Evolutionary conservation across 202 grass and related monocot species (phyloP).

Genomic region (Setaria viridis): DNA sequence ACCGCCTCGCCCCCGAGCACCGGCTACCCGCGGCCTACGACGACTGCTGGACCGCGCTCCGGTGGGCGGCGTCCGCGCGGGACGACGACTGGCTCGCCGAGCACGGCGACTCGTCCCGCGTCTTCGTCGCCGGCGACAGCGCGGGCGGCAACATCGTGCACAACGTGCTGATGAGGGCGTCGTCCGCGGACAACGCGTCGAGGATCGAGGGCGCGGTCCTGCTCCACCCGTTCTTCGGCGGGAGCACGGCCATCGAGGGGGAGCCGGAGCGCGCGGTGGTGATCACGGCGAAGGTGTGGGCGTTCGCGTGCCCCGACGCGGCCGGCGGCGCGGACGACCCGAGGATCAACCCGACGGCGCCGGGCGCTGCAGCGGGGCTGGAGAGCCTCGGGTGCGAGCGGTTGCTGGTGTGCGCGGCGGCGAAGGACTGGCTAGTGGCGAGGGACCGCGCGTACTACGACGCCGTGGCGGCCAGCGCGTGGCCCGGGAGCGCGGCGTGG

Average conservation of each 20-base stretch:
- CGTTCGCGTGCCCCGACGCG: conserved; percentile 44
- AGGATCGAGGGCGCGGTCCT: conserved; percentile 57
- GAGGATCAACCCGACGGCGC: conserved; percentile 57
- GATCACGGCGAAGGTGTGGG: conserved; percentile 41
- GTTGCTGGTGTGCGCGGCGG: conserved; percentile 65
- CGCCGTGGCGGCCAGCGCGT: conserved; percentile 37
- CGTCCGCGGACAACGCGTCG: background rate
- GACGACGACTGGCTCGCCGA: conserved; percentile 60
- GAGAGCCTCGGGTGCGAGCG: conserved; percentile 51
- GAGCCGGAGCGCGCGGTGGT: conserved; percentile 14
- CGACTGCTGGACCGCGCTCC: conserved; percentile 50
- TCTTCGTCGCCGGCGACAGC: conserved; percentile 72
- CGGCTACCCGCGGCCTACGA: conserved; percentile 59
- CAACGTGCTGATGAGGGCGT: conserved; percentile 46
- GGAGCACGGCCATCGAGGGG: conserved; percentile 26
- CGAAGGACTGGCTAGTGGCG: conserved; percentile 51
- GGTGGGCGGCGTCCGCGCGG: conserved; percentile 51
- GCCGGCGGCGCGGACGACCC: conserved; percentile 52
- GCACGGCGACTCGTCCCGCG: conserved; percentile 47
- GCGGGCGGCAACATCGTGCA: conserved; percentile 69
- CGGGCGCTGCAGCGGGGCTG: conserved; percentile 48
- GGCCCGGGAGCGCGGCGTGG: conserved; percentile 47
- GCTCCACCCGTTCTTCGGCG: conserved; percentile 63
- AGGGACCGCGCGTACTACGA: conserved; percentile 53
- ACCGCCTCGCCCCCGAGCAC: conserved; percentile 69